These are phyloP conservation scores for Neoboletus brunneissimus DNA, from an alignment of 768 basidiomycete genomes.

Conservation along the genomic window DNA sequence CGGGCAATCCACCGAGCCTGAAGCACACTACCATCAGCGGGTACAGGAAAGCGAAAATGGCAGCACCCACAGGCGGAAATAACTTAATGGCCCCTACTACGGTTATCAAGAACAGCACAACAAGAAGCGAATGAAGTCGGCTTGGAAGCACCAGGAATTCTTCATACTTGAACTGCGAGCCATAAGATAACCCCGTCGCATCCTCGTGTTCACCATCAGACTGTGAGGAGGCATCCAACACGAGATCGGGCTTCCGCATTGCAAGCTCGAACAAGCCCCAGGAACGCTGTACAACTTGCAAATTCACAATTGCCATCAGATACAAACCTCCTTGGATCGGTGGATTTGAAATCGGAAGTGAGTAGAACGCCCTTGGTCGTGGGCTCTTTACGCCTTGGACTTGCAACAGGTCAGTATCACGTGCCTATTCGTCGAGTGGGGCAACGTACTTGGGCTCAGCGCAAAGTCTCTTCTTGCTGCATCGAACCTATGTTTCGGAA, in stretches of 20 bases:
- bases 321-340: constrained; percentile 40
- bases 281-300: constrained; percentile 52
- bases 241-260: constrained; percentile 16
- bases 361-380: constrained; percentile 31
- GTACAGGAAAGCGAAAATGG: neutral
- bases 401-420: constrained; percentile 14
- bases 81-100: constrained; percentile 28
- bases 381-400: constrained; percentile 34
- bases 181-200: constrained; percentile 45
- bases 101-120: constrained; percentile 34
- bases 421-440: neutral
- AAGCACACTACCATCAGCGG: neutral
- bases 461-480: constrained; percentile 37
- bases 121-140: constrained; percentile 38
- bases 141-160: constrained; percentile 56
- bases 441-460: constrained; percentile 42
- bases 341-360: constrained; percentile 35
- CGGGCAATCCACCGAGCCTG: constrained; percentile 56
- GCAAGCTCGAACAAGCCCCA: constrained; percentile 49
- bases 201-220: constrained; percentile 19
- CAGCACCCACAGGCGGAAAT: constrained; percentile 37
- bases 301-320: constrained; percentile 45
- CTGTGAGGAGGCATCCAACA: constrained; percentile 10
- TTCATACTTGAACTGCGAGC: constrained; percentile 69
- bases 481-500: constrained; percentile 29